These are phyloP conservation scores for Ustilago vetiveriae DNA, from an alignment of 1,284 basidiomycete species.

Conservation along the genomic window DNA sequence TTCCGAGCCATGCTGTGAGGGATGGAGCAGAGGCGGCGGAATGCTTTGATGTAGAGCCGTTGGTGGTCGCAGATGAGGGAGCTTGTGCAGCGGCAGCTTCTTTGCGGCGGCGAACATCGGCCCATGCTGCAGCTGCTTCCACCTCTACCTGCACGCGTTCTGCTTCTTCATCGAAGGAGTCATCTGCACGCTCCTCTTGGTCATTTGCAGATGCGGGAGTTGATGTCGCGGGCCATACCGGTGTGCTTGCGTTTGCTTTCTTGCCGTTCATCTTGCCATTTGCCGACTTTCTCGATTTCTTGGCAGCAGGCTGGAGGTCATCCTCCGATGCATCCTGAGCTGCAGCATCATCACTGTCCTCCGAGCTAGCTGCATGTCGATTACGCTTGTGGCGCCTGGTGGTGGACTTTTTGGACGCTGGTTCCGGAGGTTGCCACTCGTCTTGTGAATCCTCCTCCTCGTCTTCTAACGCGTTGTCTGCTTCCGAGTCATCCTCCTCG, in stretches of 20 bases:
- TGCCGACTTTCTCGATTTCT: constrained; percentile 12
- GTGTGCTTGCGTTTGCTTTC: constrained; percentile 12
- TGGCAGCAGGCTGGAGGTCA: not conserved
- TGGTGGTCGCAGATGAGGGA: not conserved
- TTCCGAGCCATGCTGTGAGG: constrained; percentile 52
- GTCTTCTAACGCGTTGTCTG: not conserved
- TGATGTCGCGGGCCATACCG: not conserved
- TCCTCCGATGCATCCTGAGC: not conserved
- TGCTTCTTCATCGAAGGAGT: constrained; percentile 33
- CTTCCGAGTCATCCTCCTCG: not conserved
- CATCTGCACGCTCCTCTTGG: constrained; percentile 9
- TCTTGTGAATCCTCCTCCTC: constrained; percentile 32
- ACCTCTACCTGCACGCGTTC: constrained; percentile 36
- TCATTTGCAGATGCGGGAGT: not conserved
- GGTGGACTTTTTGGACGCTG: constrained; percentile 1
- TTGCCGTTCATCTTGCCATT: not conserved
- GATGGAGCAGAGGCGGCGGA: constrained; percentile 8
- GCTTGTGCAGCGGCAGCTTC: constrained; percentile 14
- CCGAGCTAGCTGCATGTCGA: constrained; percentile 5
- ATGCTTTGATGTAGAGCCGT: not conserved
- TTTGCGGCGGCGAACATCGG: constrained; percentile 32
- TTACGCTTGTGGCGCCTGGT: constrained; percentile 16
- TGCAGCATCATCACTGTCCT: constrained; percentile 19
- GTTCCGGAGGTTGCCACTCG: constrained; percentile 43
- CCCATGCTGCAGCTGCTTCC: constrained; percentile 41